phyloP scores from a whole-genome alignment of 768 basidiomycete species.

The Polyporus arcularius region DNA sequence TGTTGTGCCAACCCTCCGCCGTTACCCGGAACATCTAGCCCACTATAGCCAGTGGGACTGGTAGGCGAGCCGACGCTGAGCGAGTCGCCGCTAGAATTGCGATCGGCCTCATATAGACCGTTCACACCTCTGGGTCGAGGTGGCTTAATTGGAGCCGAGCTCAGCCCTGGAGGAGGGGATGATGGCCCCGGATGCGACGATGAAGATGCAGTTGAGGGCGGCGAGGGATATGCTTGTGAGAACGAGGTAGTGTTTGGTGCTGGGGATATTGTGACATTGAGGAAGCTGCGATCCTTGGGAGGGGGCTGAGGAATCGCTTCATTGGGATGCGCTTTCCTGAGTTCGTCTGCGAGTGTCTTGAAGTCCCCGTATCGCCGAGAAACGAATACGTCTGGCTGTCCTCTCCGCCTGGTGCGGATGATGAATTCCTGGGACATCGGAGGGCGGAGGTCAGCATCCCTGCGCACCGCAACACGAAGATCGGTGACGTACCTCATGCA shows the following conservation, averaged over 20 bases:
- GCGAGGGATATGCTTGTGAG: background rate
- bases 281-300: slow-evolving; percentile 80
- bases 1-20: slow-evolving; percentile 19
- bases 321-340: slow-evolving; percentile 84
- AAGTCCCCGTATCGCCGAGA: slow-evolving; percentile 96
- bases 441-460: background rate
- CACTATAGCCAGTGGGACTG: slow-evolving; percentile 22
- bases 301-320: slow-evolving; percentile 83
- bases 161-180: slow-evolving; percentile 2
- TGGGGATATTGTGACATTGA: slow-evolving; percentile 44
- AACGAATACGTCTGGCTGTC: slow-evolving; percentile 78
- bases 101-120: slow-evolving; percentile 14
- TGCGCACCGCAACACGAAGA: background rate
- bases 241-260: slow-evolving; percentile 20
- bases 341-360: slow-evolving; percentile 83
- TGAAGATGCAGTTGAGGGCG: slow-evolving; percentile 6
- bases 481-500: slow-evolving; percentile 74
- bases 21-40: background rate
- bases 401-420: slow-evolving; percentile 78
- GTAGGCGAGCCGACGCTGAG: slow-evolving; percentile 15
- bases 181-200: slow-evolving; percentile 6
- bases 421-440: slow-evolving; percentile 78
- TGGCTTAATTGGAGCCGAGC: background rate
- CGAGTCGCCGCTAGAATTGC: slow-evolving; percentile 27
- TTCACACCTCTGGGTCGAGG: background rate